phyloP scores from a whole-genome alignment of 345 rosid species.

The Microthlaspi erraticum region DNA sequence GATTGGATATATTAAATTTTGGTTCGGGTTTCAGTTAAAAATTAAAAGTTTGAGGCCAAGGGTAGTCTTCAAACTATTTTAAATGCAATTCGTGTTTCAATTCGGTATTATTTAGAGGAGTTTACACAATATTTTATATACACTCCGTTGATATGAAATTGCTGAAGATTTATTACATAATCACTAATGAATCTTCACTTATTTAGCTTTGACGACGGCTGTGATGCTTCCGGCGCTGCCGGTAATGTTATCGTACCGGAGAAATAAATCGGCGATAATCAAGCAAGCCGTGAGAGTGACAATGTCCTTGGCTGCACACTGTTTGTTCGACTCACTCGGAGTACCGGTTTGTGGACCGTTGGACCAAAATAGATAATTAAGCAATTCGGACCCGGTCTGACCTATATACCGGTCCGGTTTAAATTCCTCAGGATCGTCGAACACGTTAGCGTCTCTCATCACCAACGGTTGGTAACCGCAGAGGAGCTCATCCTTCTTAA shows the following conservation, averaged over 20 bases:
- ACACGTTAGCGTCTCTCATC: conserved; percentile 70
- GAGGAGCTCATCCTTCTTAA: conserved; percentile 79
- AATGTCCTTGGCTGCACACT: conserved; percentile 77
- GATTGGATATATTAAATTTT: too few species aligned
- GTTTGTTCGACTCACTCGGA: conserved; percentile 69
- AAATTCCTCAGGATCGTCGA: conserved; percentile 72
- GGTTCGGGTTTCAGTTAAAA: too few species aligned
- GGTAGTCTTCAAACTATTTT: too few species aligned
- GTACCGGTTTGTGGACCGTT: conserved; percentile 87
- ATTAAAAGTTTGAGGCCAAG: too few species aligned
- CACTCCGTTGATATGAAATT: background rate
- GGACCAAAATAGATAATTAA: conserved; percentile 75
- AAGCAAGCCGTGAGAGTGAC: conserved; percentile 61
- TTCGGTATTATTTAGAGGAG: too few species aligned
- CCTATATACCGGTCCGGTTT: conserved; percentile 71
- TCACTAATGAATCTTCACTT: background rate
- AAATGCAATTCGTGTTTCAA: too few species aligned
- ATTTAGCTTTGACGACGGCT: conserved; percentile 52
- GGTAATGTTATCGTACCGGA: conserved; percentile 61
- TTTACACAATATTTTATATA: too few species aligned
- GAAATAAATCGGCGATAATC: conserved; percentile 64
- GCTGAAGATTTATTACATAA: conserved; percentile 1
- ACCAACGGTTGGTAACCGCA: conserved; percentile 78
- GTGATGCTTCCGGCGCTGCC: conserved; percentile 60
- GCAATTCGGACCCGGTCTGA: conserved; percentile 50